These are phyloP conservation scores for Scopulariopsis brevicaulis DNA, from an alignment of 2,329 filamentous ascomycete species.

Conservation along the genomic window DNA sequence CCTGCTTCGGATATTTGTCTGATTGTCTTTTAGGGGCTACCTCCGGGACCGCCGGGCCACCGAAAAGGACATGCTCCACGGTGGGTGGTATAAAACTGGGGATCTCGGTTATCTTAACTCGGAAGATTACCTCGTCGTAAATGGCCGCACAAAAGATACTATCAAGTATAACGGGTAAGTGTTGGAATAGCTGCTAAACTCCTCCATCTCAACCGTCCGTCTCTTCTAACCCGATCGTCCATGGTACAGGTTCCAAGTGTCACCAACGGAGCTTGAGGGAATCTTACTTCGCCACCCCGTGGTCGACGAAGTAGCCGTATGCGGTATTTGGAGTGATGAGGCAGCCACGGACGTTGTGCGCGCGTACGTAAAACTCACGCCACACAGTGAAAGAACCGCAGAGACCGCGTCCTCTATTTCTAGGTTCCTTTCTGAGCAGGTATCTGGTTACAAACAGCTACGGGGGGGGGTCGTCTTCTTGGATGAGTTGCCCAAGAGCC, in stretches of 20 bases:
- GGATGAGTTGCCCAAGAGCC: constrained; percentile 56
- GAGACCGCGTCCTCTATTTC: not conserved
- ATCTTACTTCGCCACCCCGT: constrained; percentile 25
- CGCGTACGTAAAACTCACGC: not conserved
- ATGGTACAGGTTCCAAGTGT: constrained; percentile 48
- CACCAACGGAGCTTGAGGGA: constrained; percentile 52
- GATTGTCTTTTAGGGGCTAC: not conserved
- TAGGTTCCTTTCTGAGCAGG: not conserved
- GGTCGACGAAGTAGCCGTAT: constrained; percentile 48
- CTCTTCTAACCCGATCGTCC: constrained; percentile 31
- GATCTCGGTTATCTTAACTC: constrained; percentile 62
- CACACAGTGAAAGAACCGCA: not conserved
- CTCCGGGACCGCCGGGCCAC: not conserved
- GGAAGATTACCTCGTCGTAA: constrained; percentile 61
- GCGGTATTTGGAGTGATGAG: constrained; percentile 30
- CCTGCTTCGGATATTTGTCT: not conserved
- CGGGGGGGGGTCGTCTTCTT: constrained; percentile 58
- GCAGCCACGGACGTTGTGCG: not conserved
- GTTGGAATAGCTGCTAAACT: not conserved
- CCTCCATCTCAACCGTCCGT: no score
- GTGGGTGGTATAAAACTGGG: constrained; percentile 65
- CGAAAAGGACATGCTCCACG: not conserved
- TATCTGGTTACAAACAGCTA: constrained; percentile 50
- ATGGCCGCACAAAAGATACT: constrained; percentile 59
- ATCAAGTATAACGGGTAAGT: constrained; percentile 2